These are phyloP conservation scores for Nitzschia sp. DNA, from an alignment of 108 stramenopile genomes.

Conservation along the genomic window DNA sequence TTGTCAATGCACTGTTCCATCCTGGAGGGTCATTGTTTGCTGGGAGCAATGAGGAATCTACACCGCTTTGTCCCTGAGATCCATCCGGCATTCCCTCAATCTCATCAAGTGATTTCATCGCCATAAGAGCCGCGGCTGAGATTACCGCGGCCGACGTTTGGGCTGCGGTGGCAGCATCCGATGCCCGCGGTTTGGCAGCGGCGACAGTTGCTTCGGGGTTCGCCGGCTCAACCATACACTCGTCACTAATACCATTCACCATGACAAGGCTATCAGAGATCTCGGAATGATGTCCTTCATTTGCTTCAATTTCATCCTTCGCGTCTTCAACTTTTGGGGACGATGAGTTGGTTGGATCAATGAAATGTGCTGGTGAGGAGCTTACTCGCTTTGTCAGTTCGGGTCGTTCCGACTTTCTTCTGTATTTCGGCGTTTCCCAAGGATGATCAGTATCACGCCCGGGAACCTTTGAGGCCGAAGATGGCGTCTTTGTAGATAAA, in stretches of 20 bases:
- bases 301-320: not conserved
- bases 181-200: not conserved
- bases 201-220: not conserved
- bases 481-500: not conserved
- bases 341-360: constrained; percentile 13
- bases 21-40: constrained; percentile 4
- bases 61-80: not conserved
- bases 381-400: not conserved
- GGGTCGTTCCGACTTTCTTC: not conserved
- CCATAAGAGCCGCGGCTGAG: constrained; percentile 5
- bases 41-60: not conserved
- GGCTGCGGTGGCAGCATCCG: not conserved
- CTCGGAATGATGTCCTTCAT: no score
- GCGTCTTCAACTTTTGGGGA: constrained; percentile 4
- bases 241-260: not conserved
- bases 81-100: not conserved
- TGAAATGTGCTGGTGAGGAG: constrained; percentile 22
- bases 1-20: not conserved
- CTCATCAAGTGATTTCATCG: constrained; percentile 3
- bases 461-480: not conserved
- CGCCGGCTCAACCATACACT: not conserved
- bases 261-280: no score
- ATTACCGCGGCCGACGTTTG: constrained; percentile 3
- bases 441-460: constrained; percentile 24
- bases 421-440: constrained; percentile 30